phyloP scores from a whole-genome alignment of 768 basidiomycete species.

The Jaapia argillacea region DNA sequence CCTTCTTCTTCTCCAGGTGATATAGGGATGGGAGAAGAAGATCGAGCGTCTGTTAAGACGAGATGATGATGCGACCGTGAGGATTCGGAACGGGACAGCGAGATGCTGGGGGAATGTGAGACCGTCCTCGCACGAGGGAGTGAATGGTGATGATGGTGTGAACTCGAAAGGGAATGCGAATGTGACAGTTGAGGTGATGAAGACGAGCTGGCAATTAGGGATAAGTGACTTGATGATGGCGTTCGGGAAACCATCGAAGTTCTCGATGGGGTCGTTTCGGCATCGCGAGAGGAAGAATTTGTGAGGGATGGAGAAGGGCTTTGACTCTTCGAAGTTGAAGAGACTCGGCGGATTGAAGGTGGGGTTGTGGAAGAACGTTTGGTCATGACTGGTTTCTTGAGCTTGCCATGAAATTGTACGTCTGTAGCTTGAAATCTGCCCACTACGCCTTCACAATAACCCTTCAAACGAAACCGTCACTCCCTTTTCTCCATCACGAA shows the following conservation, averaged over 20 bases:
- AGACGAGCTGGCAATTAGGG: background rate
- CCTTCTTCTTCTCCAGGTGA: conserved; percentile 8
- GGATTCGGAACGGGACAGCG: background rate
- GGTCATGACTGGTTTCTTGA: conserved; percentile 75
- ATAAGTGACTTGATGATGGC: background rate
- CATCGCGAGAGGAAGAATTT: conserved; percentile 16
- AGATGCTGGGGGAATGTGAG: background rate
- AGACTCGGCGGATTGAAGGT: no score
- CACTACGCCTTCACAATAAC: conserved; percentile 82
- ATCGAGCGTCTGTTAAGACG: background rate
- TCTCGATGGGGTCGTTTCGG: background rate
- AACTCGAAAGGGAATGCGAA: no score
- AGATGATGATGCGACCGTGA: background rate
- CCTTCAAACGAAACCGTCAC: conserved; percentile 31
- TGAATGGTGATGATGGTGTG: no score
- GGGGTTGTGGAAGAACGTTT: conserved; percentile 49
- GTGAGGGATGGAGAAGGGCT: background rate
- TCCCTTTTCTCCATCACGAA: background rate
- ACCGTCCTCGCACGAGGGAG: background rate
- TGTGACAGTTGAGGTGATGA: background rate
- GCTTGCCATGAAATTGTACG: conserved; percentile 61
- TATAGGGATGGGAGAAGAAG: background rate
- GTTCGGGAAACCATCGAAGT: background rate
- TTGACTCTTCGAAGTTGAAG: no score
- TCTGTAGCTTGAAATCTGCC: conserved; percentile 56